Percentiles rank a stretch among this genome's conserved stretches.
Evolutionary conservation across 2,329 filamentous ascomycete species (phyloP).

Genomic region (Talaromyces sp.): DNA sequence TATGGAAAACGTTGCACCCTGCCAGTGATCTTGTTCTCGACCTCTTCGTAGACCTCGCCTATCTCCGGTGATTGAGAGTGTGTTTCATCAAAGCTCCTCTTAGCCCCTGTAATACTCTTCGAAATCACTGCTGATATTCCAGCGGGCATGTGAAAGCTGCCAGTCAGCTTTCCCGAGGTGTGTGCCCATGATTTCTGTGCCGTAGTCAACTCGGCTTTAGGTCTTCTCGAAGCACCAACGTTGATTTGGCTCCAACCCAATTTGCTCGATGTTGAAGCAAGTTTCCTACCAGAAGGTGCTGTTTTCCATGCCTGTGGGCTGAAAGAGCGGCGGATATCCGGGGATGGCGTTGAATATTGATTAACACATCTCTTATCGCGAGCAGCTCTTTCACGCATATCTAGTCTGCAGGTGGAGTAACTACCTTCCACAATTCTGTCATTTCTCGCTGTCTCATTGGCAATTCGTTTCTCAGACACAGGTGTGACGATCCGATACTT

Average conservation of each 20-base stretch:
- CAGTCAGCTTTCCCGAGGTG: neutral
- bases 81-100: slow-evolving; percentile 5
- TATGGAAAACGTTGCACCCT: slow-evolving; percentile 14
- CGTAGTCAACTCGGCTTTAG: neutral
- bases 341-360: neutral
- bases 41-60: slow-evolving; percentile 16
- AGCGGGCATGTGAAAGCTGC: neutral
- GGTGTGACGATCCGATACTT: neutral
- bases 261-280: neutral
- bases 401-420: neutral
- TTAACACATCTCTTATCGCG: neutral
- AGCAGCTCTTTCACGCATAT: neutral
- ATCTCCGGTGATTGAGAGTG: slow-evolving; percentile 11
- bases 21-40: slow-evolving; percentile 15
- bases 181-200: neutral
- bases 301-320: slow-evolving; percentile 11
- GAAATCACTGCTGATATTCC: neutral
- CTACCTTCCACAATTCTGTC: neutral
- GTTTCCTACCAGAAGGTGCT: neutral
- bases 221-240: neutral
- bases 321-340: neutral
- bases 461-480: neutral
- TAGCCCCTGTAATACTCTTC: neutral
- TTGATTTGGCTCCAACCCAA: too few species aligned
- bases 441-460: neutral